Evolutionary conservation across 2,329 filamentous ascomycete species (phyloP).

Genomic region (Fusarium protoensiforme): DNA sequence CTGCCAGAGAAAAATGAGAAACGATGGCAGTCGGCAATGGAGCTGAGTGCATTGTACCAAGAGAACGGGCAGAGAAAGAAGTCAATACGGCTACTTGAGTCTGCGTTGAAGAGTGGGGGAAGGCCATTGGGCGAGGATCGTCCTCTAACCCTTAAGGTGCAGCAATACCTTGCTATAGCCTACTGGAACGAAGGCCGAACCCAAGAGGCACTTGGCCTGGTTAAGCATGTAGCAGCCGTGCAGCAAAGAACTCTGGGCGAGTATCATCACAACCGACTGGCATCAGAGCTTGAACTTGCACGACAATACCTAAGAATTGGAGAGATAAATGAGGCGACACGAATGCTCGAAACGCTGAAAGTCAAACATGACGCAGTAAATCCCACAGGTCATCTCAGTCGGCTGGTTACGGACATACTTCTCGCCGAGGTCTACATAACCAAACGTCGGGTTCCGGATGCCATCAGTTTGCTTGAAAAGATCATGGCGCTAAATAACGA

Average conservation of each 20-base stretch:
- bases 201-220: not conserved
- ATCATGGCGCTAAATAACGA: not conserved
- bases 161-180: fast-evolving
- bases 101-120: not conserved
- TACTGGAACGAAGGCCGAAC: not conserved
- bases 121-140: slow-evolving; percentile 5
- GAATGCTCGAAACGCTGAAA: not conserved
- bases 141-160: not conserved
- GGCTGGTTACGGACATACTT: fast-evolving
- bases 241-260: no score
- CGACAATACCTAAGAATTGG: not conserved
- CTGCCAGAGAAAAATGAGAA: not conserved
- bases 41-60: not conserved
- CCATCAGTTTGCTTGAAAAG: not conserved
- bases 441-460: not conserved
- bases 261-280: not conserved
- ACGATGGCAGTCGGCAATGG: not conserved
- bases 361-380: not conserved
- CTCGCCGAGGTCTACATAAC: not conserved
- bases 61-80: fast-evolving
- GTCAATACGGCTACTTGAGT: not conserved
- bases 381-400: not conserved
- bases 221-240: not conserved
- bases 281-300: not conserved
- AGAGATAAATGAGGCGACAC: not conserved